Base-by-base conservation (phyloP, 805 yeast species). In the Saturnispora besseyi region DNA sequence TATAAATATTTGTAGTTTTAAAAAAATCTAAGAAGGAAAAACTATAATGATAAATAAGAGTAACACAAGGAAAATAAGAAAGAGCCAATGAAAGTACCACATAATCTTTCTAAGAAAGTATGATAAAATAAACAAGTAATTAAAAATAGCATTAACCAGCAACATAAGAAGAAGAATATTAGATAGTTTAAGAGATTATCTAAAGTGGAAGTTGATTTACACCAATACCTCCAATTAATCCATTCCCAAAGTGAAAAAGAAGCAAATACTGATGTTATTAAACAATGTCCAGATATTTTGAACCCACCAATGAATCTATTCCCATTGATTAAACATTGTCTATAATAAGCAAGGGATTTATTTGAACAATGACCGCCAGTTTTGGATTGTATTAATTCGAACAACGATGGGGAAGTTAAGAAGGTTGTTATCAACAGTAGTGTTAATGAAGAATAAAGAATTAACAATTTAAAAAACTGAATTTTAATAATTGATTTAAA, bases 121-220 rank as follows among this genome's bases (percentile, higher is more conserved):
- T 77, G 82, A 59, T 73, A 77, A 56, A 75, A 77, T 21, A 76
- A 54, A 34, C 74, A 64, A 5, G 82, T 77, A 26, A 75, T 62
- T 6, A 64, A 48, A 53, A 66, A 73, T 61, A 74, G 63, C 3
- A 62, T 50, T 51, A 62, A 58, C 79, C 79, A 76, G 12, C 41
- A 45, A 2, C 37, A 3, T 12, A 31, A 45, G 13, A 51, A 7
- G 9, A 12, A 26, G 2, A n/a, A 12, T 9, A 45, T 30, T 10
- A 41, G 1, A 4, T 24, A 13, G 18, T 46, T 21, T 6, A 50
- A 2, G 3, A 41, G 7, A 9, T 37, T 36, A 2, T 38, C 44
- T 21, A 32, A 10, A n/a, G 22, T 30, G 21, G 21, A 41, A 10
- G 41, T 30, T 31, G 29, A 21, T 31, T 12, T 48, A 34, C 43